phyloP scores from a whole-genome alignment of 108 stramenopile genomes.

The Licmophora abbreviata region DNA sequence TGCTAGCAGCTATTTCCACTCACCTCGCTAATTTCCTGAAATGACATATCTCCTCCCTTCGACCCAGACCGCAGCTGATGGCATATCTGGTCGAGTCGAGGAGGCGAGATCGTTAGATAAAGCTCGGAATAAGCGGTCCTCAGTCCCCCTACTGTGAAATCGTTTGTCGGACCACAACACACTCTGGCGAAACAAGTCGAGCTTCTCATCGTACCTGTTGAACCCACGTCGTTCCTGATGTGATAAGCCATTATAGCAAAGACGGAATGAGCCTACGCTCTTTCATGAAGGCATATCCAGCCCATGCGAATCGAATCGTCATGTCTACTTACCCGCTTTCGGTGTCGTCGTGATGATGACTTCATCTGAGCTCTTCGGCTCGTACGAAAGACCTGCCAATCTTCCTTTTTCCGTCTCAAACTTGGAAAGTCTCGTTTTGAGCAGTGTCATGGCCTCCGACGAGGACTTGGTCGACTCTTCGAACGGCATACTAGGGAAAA shows the following conservation, averaged over 20 bases:
- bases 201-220: constrained; percentile 22
- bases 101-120: neutral
- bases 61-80: constrained; percentile 32
- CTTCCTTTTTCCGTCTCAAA: constrained; percentile 43
- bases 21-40: constrained; percentile 27
- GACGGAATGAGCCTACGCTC: too few relatives aligned
- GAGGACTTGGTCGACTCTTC: neutral
- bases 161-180: too few relatives aligned
- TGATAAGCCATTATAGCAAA: too few relatives aligned
- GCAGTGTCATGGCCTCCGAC: constrained; percentile 10
- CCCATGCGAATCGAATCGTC: neutral
- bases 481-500: neutral
- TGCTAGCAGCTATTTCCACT: neutral
- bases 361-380: constrained; percentile 16
- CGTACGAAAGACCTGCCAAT: constrained; percentile 23
- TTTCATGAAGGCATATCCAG: too few relatives aligned
- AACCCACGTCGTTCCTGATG: constrained; percentile 34
- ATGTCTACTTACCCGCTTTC: constrained; percentile 11
- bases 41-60: constrained; percentile 33
- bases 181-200: neutral
- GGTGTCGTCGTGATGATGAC: constrained; percentile 41
- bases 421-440: constrained; percentile 19
- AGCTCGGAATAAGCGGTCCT: neutral
- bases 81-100: constrained; percentile 22
- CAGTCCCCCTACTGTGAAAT: neutral